Conservation (phyloP, 2,329 filamentous ascomycete genomes). For the Karstenula rhodostoma region DNA sequence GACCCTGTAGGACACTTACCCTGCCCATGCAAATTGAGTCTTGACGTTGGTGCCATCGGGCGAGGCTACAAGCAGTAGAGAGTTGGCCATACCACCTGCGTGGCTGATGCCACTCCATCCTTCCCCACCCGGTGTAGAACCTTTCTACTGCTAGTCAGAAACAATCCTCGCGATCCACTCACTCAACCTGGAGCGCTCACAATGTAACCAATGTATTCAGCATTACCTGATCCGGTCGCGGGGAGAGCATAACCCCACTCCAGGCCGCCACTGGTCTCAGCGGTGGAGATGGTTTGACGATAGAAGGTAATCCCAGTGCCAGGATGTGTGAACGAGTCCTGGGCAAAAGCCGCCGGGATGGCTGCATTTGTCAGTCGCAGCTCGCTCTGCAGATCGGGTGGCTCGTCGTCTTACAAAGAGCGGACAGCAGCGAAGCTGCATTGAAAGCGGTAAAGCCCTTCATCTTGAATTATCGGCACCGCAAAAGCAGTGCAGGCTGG, state of each 20-base stretch:
- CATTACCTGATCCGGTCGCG: conserved; percentile 29
- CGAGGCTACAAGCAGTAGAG: conserved; percentile 46
- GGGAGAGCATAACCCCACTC: conserved; percentile 48
- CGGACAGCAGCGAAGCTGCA: conserved; percentile 48
- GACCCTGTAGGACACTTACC: conserved; percentile 27
- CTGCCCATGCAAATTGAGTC: conserved; percentile 43
- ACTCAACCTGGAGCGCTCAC: conserved; percentile 24
- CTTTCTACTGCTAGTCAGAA: conserved; percentile 35
- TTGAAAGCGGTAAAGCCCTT: conserved; percentile 44
- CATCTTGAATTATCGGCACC: conserved; percentile 39
- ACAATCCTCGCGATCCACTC: not conserved
- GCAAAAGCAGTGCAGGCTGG: conserved; percentile 26
- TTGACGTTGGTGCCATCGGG: conserved; percentile 36
- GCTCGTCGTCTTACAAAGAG: conserved; percentile 38
- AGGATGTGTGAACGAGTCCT: conserved; percentile 41
- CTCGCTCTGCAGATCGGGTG: conserved; percentile 10
- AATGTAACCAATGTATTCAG: conserved; percentile 50
- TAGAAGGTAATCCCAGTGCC: conserved; percentile 44
- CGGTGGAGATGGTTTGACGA: conserved; percentile 32
- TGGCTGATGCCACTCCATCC: conserved; percentile 51
- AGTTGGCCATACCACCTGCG: conserved; percentile 45
- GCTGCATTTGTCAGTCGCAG: conserved; percentile 28
- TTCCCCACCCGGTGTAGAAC: conserved; percentile 36
- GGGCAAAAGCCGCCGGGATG: conserved; percentile 37
- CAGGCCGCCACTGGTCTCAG: conserved; percentile 44